A percentile compares a stretch with the other conserved stretches of the same genome.
These are phyloP conservation scores for Blastomyces percursus DNA, from an alignment of 2,329 filamentous ascomycete genomes.

Conservation along the genomic window DNA sequence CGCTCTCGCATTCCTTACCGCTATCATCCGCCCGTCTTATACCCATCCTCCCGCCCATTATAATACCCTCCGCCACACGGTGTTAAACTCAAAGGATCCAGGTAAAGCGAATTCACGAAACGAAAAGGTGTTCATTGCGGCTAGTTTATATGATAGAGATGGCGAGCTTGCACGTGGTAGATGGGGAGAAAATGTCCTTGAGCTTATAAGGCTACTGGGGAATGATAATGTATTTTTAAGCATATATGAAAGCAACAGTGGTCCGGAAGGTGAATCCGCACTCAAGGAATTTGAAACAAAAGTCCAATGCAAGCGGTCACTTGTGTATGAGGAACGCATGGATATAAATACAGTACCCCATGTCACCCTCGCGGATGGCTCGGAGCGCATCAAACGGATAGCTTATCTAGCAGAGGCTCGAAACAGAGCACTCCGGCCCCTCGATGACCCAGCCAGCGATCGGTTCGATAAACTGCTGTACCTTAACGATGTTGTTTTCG, in stretches of 20 bases:
- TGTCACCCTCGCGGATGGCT: conserved; percentile 52
- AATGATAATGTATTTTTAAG: conserved; percentile 58
- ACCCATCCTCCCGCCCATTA: conserved; percentile 46
- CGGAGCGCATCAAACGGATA: conserved; percentile 57
- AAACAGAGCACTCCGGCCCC: conserved; percentile 56
- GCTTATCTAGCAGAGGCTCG: conserved; percentile 62
- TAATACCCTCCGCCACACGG: conserved; percentile 24
- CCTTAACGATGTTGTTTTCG: conserved; percentile 57
- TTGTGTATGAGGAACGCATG: conserved; percentile 52
- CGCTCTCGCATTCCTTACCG: conserved; percentile 32
- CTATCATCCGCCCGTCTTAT: conserved; percentile 46
- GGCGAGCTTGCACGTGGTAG: conserved; percentile 50
- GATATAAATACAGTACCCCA: conserved; percentile 47
- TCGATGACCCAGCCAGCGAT: conserved; percentile 38
- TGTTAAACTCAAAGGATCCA: conserved; percentile 21
- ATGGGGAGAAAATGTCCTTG: conserved; percentile 53
- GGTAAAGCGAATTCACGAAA: conserved; percentile 43
- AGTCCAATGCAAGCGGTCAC: conserved; percentile 39
- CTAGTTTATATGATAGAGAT: conserved; percentile 55
- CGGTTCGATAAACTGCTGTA: conserved; percentile 48
- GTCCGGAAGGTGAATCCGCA: conserved; percentile 44
- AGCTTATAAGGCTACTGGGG: conserved; percentile 55
- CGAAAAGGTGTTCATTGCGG: conserved; percentile 63
- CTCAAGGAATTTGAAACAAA: conserved; percentile 43
- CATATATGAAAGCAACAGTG: conserved; percentile 63